These are phyloP conservation scores for Tetrapisispora namnaoensis DNA, from an alignment of 805 yeast genomes.

Conservation along the genomic window DNA sequence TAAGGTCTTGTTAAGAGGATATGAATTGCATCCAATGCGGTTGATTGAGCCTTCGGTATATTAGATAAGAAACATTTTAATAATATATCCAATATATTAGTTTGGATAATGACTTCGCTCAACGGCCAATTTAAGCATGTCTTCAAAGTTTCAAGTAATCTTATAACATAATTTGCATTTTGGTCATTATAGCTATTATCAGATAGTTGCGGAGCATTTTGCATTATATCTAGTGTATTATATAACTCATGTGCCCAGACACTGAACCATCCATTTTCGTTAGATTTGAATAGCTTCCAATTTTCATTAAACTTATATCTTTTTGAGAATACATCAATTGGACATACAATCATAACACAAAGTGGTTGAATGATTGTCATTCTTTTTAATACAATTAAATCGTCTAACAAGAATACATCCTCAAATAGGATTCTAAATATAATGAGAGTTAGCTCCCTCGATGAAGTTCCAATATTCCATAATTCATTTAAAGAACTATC, in stretches of 20 bases:
- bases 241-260: constrained; percentile 55
- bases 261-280: constrained; percentile 76
- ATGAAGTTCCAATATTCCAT: constrained; percentile 56
- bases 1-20: constrained; percentile 76
- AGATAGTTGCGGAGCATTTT: constrained; percentile 7
- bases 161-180: constrained; percentile 46
- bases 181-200: background rate
- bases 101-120: constrained; percentile 59
- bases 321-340: constrained; percentile 52
- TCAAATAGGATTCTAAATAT: constrained; percentile 84
- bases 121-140: constrained; percentile 88
- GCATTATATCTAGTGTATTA: constrained; percentile 31
- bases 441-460: constrained; percentile 68
- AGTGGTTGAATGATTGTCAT: constrained; percentile 68
- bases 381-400: constrained; percentile 77
- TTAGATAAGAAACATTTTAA: constrained; percentile 48
- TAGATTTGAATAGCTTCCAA: constrained; percentile 48
- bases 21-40: constrained; percentile 87
- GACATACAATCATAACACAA: constrained; percentile 74
- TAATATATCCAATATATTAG: constrained; percentile 56
- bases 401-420: constrained; percentile 86
- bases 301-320: constrained; percentile 47
- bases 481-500: constrained; percentile 63
- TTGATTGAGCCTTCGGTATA: constrained; percentile 60
- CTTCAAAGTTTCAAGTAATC: constrained; percentile 71